These are phyloP conservation scores for Paramecium caudatum DNA, from an alignment of 73 alveolate species.

Conservation along the genomic window DNA sequence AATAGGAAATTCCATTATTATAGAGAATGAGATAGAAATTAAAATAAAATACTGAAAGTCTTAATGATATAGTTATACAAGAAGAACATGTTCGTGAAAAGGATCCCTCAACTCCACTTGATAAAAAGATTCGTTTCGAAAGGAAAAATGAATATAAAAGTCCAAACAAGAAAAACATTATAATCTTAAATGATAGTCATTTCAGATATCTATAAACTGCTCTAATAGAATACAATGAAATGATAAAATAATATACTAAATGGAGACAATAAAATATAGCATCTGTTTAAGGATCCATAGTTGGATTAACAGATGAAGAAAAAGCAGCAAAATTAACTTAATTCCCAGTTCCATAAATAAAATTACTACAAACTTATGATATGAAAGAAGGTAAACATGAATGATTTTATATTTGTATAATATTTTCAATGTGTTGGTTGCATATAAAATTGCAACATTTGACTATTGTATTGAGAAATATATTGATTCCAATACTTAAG, in stretches of 20 bases:
- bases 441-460: no score
- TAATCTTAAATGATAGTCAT: background rate
- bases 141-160: background rate
- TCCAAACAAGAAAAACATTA: background rate
- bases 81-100: background rate
- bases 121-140: conserved; percentile 10
- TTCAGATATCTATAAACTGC: conserved; percentile 32
- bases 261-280: conserved; percentile 64
- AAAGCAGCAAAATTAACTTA: background rate
- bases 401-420: conserved; percentile 2
- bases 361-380: background rate
- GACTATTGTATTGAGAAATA: no score
- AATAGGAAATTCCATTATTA: conserved; percentile 20
- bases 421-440: no score
- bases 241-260: conserved; percentile 25
- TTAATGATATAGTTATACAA: background rate
- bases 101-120: background rate
- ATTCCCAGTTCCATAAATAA: conserved; percentile 55
- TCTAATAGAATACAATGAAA: conserved; percentile 5
- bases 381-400: conserved; percentile 44
- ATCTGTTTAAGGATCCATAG: conserved; percentile 1
- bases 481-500: no score
- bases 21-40: conserved; percentile 51
- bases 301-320: conserved; percentile 28
- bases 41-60: background rate